Percentiles rank a stretch among this genome's conserved stretches.
These are phyloP conservation scores for Haplosporangium gracile DNA, from an alignment of 192 early-diverging fungal species.

Conservation along the genomic window DNA sequence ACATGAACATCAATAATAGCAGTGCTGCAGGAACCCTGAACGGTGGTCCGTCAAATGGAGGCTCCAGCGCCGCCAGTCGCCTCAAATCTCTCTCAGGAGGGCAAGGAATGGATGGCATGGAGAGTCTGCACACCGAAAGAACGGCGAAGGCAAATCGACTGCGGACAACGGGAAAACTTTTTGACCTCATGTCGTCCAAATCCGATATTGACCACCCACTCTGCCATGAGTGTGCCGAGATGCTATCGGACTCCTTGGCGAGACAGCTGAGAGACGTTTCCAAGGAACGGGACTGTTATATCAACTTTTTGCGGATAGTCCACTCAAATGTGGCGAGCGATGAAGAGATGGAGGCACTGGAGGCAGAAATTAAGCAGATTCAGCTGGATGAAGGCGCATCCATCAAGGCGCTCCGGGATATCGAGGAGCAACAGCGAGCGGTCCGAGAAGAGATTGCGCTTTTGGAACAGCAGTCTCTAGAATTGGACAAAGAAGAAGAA, in stretches of 20 bases:
- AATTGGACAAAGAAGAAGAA: constrained; percentile 70
- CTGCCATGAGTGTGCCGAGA: constrained; percentile 93
- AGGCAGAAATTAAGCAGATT: constrained; percentile 66
- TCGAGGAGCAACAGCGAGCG: constrained; percentile 60
- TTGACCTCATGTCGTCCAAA: constrained; percentile 82
- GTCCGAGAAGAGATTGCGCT: constrained; percentile 60
- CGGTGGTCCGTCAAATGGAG: neutral
- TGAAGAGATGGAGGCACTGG: constrained; percentile 63
- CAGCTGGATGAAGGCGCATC: constrained; percentile 53
- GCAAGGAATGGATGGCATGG: constrained; percentile 17
- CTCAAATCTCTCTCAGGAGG: constrained; percentile 20
- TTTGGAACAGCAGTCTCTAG: constrained; percentile 67
- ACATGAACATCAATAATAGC: neutral
- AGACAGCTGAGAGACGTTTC: constrained; percentile 76
- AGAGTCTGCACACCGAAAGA: constrained; percentile 21
- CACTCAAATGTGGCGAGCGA: constrained; percentile 63
- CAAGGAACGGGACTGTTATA: constrained; percentile 83
- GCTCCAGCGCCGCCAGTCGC: neutral
- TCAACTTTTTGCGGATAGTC: constrained; percentile 74
- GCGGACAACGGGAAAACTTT: constrained; percentile 76
- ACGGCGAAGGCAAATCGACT: constrained; percentile 63
- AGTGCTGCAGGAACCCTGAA: constrained; percentile 3
- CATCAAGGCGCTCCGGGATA: constrained; percentile 62
- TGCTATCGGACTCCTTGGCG: constrained; percentile 77
- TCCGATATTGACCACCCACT: constrained; percentile 85